phyloP scores from a whole-genome alignment of 306 rosid species.

The Prunus campanulata region DNA sequence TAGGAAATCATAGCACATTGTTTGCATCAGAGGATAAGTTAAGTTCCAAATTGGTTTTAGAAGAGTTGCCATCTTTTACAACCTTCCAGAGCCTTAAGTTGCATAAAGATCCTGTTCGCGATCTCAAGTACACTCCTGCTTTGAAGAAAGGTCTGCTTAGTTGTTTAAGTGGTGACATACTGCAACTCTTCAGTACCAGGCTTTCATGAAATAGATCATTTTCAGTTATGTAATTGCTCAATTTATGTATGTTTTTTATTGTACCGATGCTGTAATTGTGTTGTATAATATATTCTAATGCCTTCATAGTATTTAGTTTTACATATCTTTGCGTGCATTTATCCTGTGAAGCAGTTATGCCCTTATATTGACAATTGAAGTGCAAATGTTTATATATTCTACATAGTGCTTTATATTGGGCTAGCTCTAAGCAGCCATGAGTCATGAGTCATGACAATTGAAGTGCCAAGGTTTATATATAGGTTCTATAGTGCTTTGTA shows the following conservation, averaged over 20 bases:
- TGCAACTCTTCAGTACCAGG: constrained; percentile 56
- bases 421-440: too few species aligned
- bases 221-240: neutral
- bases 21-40: constrained; percentile 70
- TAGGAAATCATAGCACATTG: constrained; percentile 31
- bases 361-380: neutral
- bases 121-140: constrained; percentile 57
- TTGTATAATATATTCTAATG: neutral
- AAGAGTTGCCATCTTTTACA: constrained; percentile 73
- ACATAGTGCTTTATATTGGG: too few species aligned
- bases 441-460: too few species aligned
- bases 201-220: constrained; percentile 32
- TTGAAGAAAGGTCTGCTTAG: constrained; percentile 49
- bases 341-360: neutral
- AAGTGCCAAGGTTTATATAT: too few species aligned
- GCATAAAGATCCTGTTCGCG: constrained; percentile 53
- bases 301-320: neutral
- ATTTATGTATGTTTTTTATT: neutral
- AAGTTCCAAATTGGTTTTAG: constrained; percentile 52
- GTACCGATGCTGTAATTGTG: neutral
- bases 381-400: neutral
- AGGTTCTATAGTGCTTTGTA: too few species aligned
- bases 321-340: too few species aligned
- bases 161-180: constrained; percentile 50
- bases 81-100: constrained; percentile 49